Base-by-base conservation (phyloP, 2,329 filamentous ascomycete genomes). In the Endothia cerciana region DNA sequence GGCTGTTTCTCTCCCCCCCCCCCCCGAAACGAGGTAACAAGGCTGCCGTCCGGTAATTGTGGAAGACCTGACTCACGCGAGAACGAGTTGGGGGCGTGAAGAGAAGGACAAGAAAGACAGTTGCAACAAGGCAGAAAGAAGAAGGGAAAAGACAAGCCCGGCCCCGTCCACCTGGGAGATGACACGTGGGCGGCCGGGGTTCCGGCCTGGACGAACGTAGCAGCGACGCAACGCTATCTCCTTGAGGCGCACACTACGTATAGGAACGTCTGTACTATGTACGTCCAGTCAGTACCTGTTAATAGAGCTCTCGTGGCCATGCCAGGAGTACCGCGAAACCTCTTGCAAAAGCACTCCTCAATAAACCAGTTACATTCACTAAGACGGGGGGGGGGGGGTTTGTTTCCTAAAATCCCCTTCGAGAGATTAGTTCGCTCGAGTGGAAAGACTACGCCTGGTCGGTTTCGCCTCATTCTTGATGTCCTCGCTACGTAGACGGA, bases 181-280 rank as follows among this genome's bases (percentile, higher is more conserved):
- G 65, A 67, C 65, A 67, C 65, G 65, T 67, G 65, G 65, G 62
- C 57, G 49, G 57, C 65, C 43, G 64, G 60, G 60, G 60, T 61
- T 47, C n/a, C n/a, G 38, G 56, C 15, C 28, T 60, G 40, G 15
- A 13, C 22, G 38, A 25, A 38, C 19, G 55, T 57, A 7, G 55
- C 30, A 57, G 55, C 36, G 51, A 36, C 51, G 51, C 15, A 36
- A 45, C 22, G n/a, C n/a, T 30, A 41, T 36, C 33, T 36, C 10
- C 33, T 36, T 5, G 25, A 28, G 15, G 28, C 19, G 41, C 41
- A 3, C 19, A 45, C 41, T 45, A 41, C 41, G n/a, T n/a, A n/a
- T n/a, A n/a, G n/a, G n/a, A n/a, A n/a, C n/a, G n/a, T n/a, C n/a
- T n/a, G n/a, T n/a, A n/a, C n/a, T n/a, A n/a, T n/a, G n/a, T n/a